Base-by-base conservation (phyloP, 2,329 filamentous ascomycete genomes). In the Diplodia sapinea region DNA sequence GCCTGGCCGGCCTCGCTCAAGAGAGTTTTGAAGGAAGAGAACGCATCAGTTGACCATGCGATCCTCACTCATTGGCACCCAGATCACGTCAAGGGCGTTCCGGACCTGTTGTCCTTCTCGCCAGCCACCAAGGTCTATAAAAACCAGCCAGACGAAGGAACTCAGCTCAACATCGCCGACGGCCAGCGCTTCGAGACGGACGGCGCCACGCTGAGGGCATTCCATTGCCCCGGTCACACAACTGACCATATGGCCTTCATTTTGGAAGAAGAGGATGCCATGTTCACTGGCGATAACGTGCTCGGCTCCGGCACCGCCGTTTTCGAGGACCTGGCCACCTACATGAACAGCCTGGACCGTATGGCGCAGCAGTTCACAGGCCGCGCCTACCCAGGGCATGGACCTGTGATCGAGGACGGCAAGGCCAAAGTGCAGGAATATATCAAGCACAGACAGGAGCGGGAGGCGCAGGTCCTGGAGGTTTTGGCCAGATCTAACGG, bases 1-100 rank as follows among this genome's bases (percentile, higher is more conserved):
- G 84, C 86, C 40, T 99, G 94, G 94, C 84, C 88, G 51, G 78
- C 84, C 0, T 85, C 87, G 0, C 80, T 99, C 43, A 85, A 86
- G 70, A 80, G 83, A 4, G 87, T 89, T 0, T 84, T 98, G 2
- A 78, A 82, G 7, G 80, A 87, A 29, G 91, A 96, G 76, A 85
- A 88, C 29, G 90, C 90, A 23, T 86, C 83, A 0, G 82, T 98
- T 29, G 83, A 87, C n/a, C 82, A 84, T 20, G 88, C 89, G 0
- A 83, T 99, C 26, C 83, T 99, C 59, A 96, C 94, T 0, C 95
- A 99, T 78, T 96, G 94, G 93, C 95, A 99, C 76, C 86, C 82
- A 51, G 95, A 99, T 75, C 95, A 99, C 75, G 85, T 89, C 7
- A 87, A 89, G 29, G 95, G 95, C 8, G 86, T 97, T 29, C 76